These are phyloP conservation scores for Pyropia yezoensis DNA, from an alignment of 23 red algal species.

Conservation along the genomic window DNA sequence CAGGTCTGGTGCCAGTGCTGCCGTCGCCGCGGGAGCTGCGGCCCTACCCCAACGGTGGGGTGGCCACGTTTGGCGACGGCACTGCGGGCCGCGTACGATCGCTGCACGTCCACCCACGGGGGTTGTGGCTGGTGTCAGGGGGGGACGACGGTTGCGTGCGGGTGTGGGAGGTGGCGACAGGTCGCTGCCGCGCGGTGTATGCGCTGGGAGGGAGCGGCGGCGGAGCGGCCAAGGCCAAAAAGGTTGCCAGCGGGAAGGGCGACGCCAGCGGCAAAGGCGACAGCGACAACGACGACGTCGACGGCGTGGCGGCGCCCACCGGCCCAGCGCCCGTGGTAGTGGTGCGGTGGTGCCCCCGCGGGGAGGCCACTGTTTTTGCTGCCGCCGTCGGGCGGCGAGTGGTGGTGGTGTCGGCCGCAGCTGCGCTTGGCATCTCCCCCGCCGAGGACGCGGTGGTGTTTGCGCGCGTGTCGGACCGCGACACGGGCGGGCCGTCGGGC, in stretches of 20 bases:
- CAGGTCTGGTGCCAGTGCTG: conserved; percentile 60
- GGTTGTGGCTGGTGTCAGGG: conserved; percentile 60
- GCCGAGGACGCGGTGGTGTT: conserved; percentile 4
- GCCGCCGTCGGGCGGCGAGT: conserved; percentile 19
- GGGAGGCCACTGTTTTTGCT: conserved; percentile 38
- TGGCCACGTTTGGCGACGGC: conserved; percentile 24
- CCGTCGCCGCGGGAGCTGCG: conserved; percentile 60
- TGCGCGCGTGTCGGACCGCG: too few species aligned
- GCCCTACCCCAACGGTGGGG: conserved; percentile 63
- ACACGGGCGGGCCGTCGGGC: too few species aligned
- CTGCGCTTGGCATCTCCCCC: conserved; percentile 28
- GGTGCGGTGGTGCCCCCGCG: conserved; percentile 43
- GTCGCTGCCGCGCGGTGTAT: conserved; percentile 3
- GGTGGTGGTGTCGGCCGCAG: conserved; percentile 19
- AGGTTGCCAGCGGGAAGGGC: too few species aligned
- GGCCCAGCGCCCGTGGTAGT: too few species aligned
- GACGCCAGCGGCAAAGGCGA: too few species aligned
- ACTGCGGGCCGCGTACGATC: conserved; percentile 16
- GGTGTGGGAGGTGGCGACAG: conserved; percentile 59
- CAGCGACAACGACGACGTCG: too few species aligned
- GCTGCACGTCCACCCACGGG: conserved; percentile 56
- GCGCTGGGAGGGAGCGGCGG: too few species aligned
- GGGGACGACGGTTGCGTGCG: conserved; percentile 61
- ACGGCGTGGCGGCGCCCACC: too few species aligned
- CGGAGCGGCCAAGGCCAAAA: too few species aligned